These are phyloP conservation scores for Microbotryum saponariae DNA, from an alignment of 1,284 basidiomycete species.

Conservation along the genomic window DNA sequence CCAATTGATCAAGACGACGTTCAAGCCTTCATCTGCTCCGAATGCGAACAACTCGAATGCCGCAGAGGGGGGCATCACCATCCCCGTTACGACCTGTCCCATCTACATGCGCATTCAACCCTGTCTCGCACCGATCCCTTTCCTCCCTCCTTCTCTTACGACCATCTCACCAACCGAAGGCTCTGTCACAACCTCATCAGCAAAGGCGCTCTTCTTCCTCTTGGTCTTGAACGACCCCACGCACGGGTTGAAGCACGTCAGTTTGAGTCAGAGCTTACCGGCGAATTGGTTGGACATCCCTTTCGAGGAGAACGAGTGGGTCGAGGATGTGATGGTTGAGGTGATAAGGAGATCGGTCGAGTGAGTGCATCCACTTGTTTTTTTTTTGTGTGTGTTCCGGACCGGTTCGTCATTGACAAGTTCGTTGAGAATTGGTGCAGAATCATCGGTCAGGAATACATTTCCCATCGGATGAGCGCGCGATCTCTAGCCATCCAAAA, in stretches of 20 bases:
- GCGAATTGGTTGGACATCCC: conserved; percentile 73
- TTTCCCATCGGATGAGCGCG: conserved; percentile 64
- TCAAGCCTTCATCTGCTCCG: conserved; percentile 40
- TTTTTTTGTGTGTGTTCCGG: neutral
- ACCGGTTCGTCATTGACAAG: too few relatives aligned
- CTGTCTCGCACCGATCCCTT: conserved; percentile 56
- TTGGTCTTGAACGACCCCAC: conserved; percentile 71
- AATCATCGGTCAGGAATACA: conserved; percentile 75
- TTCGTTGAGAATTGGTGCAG: too few relatives aligned
- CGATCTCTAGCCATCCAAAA: conserved; percentile 19
- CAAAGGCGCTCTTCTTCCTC: conserved; percentile 67
- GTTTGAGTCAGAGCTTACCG: conserved; percentile 72
- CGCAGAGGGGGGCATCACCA: conserved; percentile 37
- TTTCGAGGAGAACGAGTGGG: conserved; percentile 84
- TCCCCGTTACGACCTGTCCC: conserved; percentile 78
- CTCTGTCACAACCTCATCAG: conserved; percentile 67
- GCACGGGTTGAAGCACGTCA: conserved; percentile 66
- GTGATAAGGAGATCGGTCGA: conserved; percentile 62
- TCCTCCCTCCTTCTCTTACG: conserved; percentile 34
- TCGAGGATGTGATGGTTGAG: conserved; percentile 85
- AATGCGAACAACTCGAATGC: conserved; percentile 27
- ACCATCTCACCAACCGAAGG: conserved; percentile 17
- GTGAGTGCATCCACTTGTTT: neutral
- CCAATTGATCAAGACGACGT: conserved; percentile 57
- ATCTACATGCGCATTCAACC: conserved; percentile 93